Percentiles rank a stretch among this genome's conserved stretches.
phyloP scores from a whole-genome alignment of 371 early-diverging fungal species.

The Vavraia culicis region DNA sequence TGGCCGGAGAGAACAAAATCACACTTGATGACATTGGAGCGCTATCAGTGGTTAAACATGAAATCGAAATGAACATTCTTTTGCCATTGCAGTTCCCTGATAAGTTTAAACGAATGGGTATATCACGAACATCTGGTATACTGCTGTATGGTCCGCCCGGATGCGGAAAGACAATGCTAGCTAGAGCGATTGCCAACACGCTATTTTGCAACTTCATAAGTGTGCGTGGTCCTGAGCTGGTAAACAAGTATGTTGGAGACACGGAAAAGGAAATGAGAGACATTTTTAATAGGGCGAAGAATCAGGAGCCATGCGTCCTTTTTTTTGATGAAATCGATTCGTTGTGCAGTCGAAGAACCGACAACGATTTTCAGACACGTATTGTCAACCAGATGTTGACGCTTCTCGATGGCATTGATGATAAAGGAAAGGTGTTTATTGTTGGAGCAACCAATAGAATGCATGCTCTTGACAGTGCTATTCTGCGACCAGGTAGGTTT shows the following conservation, averaged over 20 bases:
- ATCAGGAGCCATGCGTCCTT: conserved; percentile 62
- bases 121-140: conserved; percentile 71
- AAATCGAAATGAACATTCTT: conserved; percentile 73
- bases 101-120: conserved; percentile 66
- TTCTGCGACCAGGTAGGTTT: conserved; percentile 88
- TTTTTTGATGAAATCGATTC: conserved; percentile 99
- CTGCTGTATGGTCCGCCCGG: conserved; percentile 96
- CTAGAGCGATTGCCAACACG: conserved; percentile 83
- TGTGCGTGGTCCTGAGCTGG: conserved; percentile 89
- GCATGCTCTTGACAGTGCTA: conserved; percentile 73
- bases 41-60: conserved; percentile 57
- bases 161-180: conserved; percentile 92
- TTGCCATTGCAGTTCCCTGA: conserved; percentile 74
- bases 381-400: conserved; percentile 90
- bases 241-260: conserved; percentile 98
- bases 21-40: conserved; percentile 85
- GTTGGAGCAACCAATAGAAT: conserved; percentile 97
- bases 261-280: conserved; percentile 84
- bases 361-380: conserved; percentile 50
- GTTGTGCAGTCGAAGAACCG: conserved; percentile 52
- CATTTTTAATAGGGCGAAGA: conserved; percentile 81
- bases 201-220: conserved; percentile 82
- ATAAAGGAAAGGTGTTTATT: conserved; percentile 45
- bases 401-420: conserved; percentile 85
- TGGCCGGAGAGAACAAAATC: no score